These are phyloP conservation scores for Phytophthora syringae DNA, from an alignment of 352 stramenopile species.

Conservation along the genomic window DNA sequence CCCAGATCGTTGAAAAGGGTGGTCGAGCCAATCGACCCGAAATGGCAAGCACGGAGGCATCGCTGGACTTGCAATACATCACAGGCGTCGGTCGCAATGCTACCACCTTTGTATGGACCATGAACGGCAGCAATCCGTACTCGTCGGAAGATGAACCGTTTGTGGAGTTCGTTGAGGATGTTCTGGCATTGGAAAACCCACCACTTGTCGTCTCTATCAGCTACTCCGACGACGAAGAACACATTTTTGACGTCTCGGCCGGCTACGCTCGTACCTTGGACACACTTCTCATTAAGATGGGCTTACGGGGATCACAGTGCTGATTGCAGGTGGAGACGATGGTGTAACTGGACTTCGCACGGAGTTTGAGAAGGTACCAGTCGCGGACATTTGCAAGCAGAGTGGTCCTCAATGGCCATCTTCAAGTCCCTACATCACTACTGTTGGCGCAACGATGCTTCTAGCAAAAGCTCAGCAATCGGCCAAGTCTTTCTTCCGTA, in stretches of 20 bases:
- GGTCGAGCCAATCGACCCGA: constrained; percentile 49
- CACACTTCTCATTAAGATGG: constrained; percentile 90
- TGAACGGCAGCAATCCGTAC: constrained; percentile 88
- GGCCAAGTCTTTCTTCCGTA: constrained; percentile 65
- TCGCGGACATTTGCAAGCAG: constrained; percentile 63
- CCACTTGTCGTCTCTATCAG: constrained; percentile 90
- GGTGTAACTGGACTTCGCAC: constrained; percentile 79
- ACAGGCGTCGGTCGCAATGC: constrained; percentile 81
- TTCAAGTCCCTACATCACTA: constrained; percentile 90
- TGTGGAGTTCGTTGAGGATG: constrained; percentile 74
- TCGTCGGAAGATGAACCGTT: constrained; percentile 87
- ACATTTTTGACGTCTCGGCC: constrained; percentile 78
- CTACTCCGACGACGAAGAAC: constrained; percentile 92
- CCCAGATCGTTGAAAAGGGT: constrained; percentile 64
- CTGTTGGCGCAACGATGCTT: constrained; percentile 90
- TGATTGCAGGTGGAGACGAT: constrained; percentile 90
- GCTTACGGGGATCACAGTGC: constrained; percentile 85
- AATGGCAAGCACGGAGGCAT: constrained; percentile 72
- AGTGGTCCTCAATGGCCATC: constrained; percentile 79
- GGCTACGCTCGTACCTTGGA: constrained; percentile 86
- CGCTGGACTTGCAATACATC: constrained; percentile 92
- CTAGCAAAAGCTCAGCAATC: constrained; percentile 31
- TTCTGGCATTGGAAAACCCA: constrained; percentile 72
- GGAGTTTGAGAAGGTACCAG: constrained; percentile 64
- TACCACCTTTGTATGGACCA: constrained; percentile 82